These are phyloP conservation scores for Komagataella ulmi DNA, from an alignment of 805 yeast species.

Conservation along the genomic window DNA sequence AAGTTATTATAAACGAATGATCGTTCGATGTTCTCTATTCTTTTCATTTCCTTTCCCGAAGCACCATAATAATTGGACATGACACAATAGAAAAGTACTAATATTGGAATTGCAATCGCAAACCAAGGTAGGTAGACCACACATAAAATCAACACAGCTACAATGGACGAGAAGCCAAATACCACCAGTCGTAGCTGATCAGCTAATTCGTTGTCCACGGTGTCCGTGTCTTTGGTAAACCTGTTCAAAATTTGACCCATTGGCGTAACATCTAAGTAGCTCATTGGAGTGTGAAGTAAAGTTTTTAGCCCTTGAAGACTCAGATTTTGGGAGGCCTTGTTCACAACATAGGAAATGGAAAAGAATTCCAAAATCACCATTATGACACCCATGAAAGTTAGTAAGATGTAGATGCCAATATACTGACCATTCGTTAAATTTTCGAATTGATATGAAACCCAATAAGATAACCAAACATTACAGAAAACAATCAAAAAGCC, in stretches of 20 bases:
- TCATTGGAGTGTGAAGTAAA: conserved; percentile 69
- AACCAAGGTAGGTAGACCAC: conserved; percentile 40
- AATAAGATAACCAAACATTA: conserved; percentile 72
- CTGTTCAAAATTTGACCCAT: conserved; percentile 77
- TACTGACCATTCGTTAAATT: conserved; percentile 35
- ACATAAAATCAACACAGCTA: conserved; percentile 23
- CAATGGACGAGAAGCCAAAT: conserved; percentile 27
- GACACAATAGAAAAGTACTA: conserved; percentile 24
- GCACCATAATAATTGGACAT: conserved; percentile 32
- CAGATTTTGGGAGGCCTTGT: conserved; percentile 37
- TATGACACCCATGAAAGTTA: conserved; percentile 36
- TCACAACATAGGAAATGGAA: conserved; percentile 33
- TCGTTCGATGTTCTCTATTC: conserved; percentile 33
- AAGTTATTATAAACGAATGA: conserved; percentile 35
- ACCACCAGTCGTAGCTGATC: conserved; percentile 55
- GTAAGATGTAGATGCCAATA: conserved; percentile 60
- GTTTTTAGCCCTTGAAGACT: conserved; percentile 47
- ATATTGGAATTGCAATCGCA: conserved; percentile 40
- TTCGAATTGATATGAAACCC: conserved; percentile 46
- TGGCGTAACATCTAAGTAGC: conserved; percentile 75
- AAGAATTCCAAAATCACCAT: conserved; percentile 28
- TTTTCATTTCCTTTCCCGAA: conserved; percentile 31
- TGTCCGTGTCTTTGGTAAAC: conserved; percentile 80
- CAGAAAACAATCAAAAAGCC: conserved; percentile 43
- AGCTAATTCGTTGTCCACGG: conserved; percentile 66